Base-by-base conservation (phyloP, 1,284 basidiomycete genomes). In the Peniophora sp. region DNA sequence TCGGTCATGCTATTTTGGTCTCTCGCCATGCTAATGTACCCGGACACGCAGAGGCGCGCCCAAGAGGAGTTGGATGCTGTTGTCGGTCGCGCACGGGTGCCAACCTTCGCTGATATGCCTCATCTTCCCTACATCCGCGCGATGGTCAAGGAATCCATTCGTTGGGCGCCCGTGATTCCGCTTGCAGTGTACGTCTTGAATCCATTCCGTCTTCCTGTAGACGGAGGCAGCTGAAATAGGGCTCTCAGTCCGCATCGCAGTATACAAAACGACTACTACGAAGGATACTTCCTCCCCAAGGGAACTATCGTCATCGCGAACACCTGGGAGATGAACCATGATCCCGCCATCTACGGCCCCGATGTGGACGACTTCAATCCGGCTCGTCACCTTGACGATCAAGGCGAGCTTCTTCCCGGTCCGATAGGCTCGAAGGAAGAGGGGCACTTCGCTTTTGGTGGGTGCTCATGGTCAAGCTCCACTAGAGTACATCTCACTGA, bases 251-350 rank as follows among this genome's bases (percentile, higher is more conserved):
- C 54, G 3, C 56, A 54, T 32, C 41, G 34, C 1, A 35, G 47
- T 39, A 51, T 46, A 20, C 23, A 50, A 22, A 58, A 58, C 35
- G 53, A 57, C 45, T 37, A 50, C 2, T 60, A 55, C 15, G 51
- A 54, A 8, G 58, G 58, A 1, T 55, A 55, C 24, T 49, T 52
- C 23, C 59, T 61, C 14, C 60, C 60, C 1, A 56, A 55, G 37
- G 56, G 56, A 3, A 48, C 59, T 2, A 37, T 52, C n/a, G 37
- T 60, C 2, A 20, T 56, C 3, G 37, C 41, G 3, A 59, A 57
- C 41, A 34, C 47, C 9, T 56, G 53, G 58, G 39, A n/a, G 39
- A 6, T n/a, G 9, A 41, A 41, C 39, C n/a, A 22, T 22, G 39
- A 41, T 15, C 15, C 8, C 9, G 39, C 8, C 9, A 41, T n/a